A percentile compares a stretch with the other conserved stretches of the same genome.
These are phyloP conservation scores for Trichoderma harzianum DNA, from an alignment of 2,329 filamentous ascomycete species.

Conservation along the genomic window DNA sequence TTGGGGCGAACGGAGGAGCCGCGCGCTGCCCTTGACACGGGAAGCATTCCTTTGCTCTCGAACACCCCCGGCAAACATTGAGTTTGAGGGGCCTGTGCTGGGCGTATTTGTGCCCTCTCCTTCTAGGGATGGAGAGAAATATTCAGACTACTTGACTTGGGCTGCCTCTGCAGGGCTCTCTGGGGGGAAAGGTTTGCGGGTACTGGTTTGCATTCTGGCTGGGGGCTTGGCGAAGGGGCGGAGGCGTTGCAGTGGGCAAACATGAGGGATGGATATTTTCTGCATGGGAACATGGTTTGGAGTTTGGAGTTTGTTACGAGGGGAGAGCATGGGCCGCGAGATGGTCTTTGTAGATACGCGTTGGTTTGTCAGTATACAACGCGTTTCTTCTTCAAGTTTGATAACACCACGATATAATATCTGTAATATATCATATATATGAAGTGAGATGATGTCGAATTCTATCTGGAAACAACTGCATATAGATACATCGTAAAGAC, in stretches of 20 bases:
- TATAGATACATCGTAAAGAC: neutral
- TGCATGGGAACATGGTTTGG: neutral
- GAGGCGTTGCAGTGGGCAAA: neutral
- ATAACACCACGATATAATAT: neutral
- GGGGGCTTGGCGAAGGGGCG: neutral
- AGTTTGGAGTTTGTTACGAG: neutral
- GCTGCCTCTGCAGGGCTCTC: neutral
- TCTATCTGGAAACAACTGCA: neutral
- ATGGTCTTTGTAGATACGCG: neutral
- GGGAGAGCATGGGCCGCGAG: neutral
- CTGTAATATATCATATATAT: neutral
- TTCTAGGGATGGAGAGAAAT: neutral
- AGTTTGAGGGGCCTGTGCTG: neutral
- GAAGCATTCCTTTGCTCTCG: conserved; percentile 17
- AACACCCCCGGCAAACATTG: neutral
- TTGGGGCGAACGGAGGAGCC: neutral
- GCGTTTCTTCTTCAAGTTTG: neutral
- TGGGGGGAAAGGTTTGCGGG: neutral
- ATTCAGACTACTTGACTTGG: neutral
- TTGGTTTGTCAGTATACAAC: neutral
- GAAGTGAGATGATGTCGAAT: neutral
- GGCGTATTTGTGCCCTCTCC: neutral
- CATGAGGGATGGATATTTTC: neutral
- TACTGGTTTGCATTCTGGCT: conserved; percentile 13
- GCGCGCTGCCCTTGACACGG: conserved; percentile 16